Base-by-base conservation (phyloP, 2,329 filamentous ascomycete species). In the Epichloe sibirici region DNA sequence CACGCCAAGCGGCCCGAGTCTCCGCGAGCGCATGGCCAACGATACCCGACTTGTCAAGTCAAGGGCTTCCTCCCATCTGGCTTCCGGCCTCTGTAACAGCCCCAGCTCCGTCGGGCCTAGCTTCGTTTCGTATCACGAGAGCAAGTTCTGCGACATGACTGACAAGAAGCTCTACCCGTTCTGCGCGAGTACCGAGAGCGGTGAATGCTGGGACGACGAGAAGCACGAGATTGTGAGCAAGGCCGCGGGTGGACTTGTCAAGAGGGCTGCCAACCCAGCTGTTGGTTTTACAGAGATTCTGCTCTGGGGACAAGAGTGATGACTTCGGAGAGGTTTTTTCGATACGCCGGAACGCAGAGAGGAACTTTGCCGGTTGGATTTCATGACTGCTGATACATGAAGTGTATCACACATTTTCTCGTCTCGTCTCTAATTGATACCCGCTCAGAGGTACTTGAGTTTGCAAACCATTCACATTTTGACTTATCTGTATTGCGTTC, bases 121-220 rank as follows among this genome's bases (percentile, higher is more conserved):
- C 51, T 56, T 59, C 12, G 53, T 58, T 5, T 59, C 55, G 4
- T 56, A 55, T 49, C 23, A 11, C 4, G 57, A 59, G 40, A n/a
- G 48, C 12, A 57, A 55, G 46, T 58, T 58, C 49, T 59, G 57
- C 49, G 42, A 56, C 55, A 59, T 58, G 57, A 47, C 49, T 15
- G 47, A 39, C 46, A 58, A 58, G 53, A 56, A 47, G 5, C 3
- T 56, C n/a, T 58, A 57, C 40, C 2, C 39, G 0, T 53, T 59
- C 48, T 59, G 57, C 52, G 48, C 48, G 1, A 44, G 49, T 1
- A 34, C 49, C 49, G 31, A 51, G 28, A 21, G 34, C 15, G 55
- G 55, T 13, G 44, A 55, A 1, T 59, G 57, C 51, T 59, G 56
- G 52, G 45, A 56, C 31, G 53, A 58, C 12, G 53, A 44, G 7